Conservation (phyloP, 306 rosid genomes). For the Acacia confusa region DNA sequence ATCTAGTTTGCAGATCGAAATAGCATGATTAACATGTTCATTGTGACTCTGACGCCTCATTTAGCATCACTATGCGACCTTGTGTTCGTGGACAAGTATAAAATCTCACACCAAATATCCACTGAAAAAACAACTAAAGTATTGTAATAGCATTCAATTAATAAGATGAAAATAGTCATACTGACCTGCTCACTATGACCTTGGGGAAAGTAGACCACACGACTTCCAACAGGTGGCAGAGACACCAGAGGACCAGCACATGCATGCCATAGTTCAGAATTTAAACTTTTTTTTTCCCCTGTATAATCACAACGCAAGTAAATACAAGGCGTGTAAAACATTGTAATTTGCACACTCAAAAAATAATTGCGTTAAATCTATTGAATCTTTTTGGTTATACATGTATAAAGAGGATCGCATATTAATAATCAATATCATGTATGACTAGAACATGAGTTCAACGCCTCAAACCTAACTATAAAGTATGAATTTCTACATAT, state of each 20-base stretch:
- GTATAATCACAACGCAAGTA: conserved; percentile 19
- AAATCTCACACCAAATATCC: conserved; percentile 11
- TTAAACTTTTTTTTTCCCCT: conserved; percentile 71
- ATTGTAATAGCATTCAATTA: conserved; percentile 5
- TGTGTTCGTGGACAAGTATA: conserved; percentile 16
- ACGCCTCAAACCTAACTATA: conserved; percentile 7
- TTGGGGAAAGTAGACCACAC: conserved; percentile 73
- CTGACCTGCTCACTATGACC: conserved; percentile 83
- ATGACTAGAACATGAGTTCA: conserved; percentile 8
- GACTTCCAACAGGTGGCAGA: conserved; percentile 69
- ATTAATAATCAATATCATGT: background rate
- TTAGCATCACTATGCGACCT: background rate
- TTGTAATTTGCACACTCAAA: background rate
- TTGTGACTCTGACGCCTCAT: background rate
- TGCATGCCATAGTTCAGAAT: conserved; percentile 82
- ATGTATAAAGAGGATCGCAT: background rate
- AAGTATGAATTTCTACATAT: background rate
- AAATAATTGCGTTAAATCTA: background rate
- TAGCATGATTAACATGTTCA: background rate
- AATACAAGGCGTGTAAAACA: background rate
- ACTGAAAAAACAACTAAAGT: background rate
- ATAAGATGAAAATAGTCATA: conserved; percentile 3
- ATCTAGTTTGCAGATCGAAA: background rate
- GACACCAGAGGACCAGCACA: conserved; percentile 81
- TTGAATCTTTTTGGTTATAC: background rate